Percentiles rank a stretch among this genome's conserved stretches.
These are phyloP conservation scores for Myriosclerotinia scirpicola DNA, from an alignment of 2,329 filamentous ascomycete genomes.

Conservation along the genomic window DNA sequence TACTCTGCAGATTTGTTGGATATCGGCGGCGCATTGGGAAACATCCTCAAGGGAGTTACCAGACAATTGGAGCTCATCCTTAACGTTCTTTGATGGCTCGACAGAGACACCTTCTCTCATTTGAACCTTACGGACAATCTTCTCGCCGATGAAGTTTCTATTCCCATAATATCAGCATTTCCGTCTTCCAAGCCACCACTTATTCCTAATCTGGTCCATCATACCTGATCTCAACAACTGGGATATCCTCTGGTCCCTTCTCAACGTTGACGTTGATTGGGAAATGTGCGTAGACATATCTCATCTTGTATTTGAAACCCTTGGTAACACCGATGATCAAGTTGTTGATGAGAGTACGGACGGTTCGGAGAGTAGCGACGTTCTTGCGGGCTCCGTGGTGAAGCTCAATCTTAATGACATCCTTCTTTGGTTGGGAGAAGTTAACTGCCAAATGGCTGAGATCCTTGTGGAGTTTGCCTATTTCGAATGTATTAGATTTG, in stretches of 20 bases:
- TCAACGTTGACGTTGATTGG: slow-evolving; percentile 99
- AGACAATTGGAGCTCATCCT: slow-evolving; percentile 92
- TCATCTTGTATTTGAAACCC: slow-evolving; percentile 99
- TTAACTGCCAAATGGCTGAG: slow-evolving; percentile 94
- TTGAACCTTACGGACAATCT: slow-evolving; percentile 89
- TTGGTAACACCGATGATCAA: slow-evolving; percentile 97
- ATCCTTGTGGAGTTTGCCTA: slow-evolving; percentile 95
- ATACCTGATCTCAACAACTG: slow-evolving; percentile 96
- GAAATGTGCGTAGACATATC: slow-evolving; percentile 99
- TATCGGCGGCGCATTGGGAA: slow-evolving; percentile 97
- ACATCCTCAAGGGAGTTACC: slow-evolving; percentile 98
- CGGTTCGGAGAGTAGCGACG: slow-evolving; percentile 95
- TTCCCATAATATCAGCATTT: slow-evolving; percentile 41
- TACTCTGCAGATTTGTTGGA: slow-evolving; percentile 99
- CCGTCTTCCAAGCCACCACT: slow-evolving; percentile 23
- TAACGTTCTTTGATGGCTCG: slow-evolving; percentile 84
- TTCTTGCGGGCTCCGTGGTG: slow-evolving; percentile 99
- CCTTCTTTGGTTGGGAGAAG: slow-evolving; percentile 85
- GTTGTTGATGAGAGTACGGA: slow-evolving; percentile 98
- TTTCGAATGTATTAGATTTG: slow-evolving; percentile 40
- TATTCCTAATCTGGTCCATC: slow-evolving; percentile 40
- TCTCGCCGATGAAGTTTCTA: slow-evolving; percentile 98
- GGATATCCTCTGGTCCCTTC: slow-evolving; percentile 86
- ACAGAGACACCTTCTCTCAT: slow-evolving; percentile 92
- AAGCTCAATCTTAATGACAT: slow-evolving; percentile 92